These are phyloP conservation scores for Lachancea kluyveri DNA, from an alignment of 805 yeast genomes.

Conservation along the genomic window DNA sequence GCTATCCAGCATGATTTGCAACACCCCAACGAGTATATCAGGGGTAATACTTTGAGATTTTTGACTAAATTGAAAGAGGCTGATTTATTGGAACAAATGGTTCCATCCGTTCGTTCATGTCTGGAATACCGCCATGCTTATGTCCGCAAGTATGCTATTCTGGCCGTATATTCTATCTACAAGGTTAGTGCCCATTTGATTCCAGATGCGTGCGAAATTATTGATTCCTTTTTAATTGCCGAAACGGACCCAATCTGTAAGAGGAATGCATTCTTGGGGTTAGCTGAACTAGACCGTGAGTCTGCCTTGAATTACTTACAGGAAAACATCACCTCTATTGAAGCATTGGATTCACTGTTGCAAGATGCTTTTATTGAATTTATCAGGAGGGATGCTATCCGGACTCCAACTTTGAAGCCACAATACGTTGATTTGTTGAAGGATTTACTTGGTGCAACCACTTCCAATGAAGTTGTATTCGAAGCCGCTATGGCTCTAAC, in stretches of 20 bases:
- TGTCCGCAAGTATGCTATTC: conserved; percentile 94
- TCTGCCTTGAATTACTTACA: conserved; percentile 79
- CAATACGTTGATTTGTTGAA: conserved; percentile 68
- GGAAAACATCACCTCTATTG: conserved; percentile 54
- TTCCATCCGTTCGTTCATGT: conserved; percentile 86
- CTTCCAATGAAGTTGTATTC: conserved; percentile 61
- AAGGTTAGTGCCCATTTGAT: conserved; percentile 78
- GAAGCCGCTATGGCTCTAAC: conserved; percentile 86
- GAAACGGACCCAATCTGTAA: conserved; percentile 93
- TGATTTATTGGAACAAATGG: conserved; percentile 90
- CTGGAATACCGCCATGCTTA: conserved; percentile 96
- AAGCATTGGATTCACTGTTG: conserved; percentile 69
- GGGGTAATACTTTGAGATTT: conserved; percentile 93
- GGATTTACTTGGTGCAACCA: conserved; percentile 62
- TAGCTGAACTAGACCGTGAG: conserved; percentile 76
- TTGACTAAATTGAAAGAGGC: conserved; percentile 86
- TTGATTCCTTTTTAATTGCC: conserved; percentile 61
- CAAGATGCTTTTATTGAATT: conserved; percentile 90
- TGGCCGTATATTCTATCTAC: conserved; percentile 80
- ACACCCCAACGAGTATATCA: conserved; percentile 94
- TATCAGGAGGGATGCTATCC: conserved; percentile 72
- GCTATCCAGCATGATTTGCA: conserved; percentile 96
- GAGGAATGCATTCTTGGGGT: conserved; percentile 88
- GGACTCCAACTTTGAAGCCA: conserved; percentile 55
- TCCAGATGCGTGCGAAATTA: conserved; percentile 92